A percentile compares a stretch with the other conserved stretches of the same genome.
phyloP scores from a whole-genome alignment of 2,329 filamentous ascomycete genomes.

The Sphaerostilbella broomeana region DNA sequence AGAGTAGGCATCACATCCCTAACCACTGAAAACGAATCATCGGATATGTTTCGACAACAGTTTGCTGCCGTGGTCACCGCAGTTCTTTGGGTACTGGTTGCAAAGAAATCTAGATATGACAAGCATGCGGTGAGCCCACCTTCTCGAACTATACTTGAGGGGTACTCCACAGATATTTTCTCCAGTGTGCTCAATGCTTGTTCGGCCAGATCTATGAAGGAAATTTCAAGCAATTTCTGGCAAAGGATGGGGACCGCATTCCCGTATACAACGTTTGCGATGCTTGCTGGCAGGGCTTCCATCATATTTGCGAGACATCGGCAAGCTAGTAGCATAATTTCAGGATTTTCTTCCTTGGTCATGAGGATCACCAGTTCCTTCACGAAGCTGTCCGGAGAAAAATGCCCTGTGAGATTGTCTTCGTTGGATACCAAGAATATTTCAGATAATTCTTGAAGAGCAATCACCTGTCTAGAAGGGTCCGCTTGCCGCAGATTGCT shows the following conservation, averaged over 20 bases:
- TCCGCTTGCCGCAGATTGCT: conserved; percentile 73
- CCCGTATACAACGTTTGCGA: conserved; percentile 95
- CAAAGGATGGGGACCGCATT: conserved; percentile 91
- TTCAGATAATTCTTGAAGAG: conserved; percentile 87
- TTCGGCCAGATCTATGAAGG: conserved; percentile 95
- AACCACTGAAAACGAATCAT: conserved; percentile 87
- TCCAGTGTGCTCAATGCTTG: conserved; percentile 94
- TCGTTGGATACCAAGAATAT: conserved; percentile 91
- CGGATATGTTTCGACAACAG: conserved; percentile 92
- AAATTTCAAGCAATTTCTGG: conserved; percentile 90
- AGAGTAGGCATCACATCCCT: conserved; percentile 95
- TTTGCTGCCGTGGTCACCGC: conserved; percentile 97
- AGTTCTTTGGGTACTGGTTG: conserved; percentile 91
- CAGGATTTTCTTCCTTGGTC: conserved; percentile 91
- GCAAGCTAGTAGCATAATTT: conserved; percentile 95
- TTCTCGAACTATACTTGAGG: conserved; percentile 88
- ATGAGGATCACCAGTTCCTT: conserved; percentile 90
- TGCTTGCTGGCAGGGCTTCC: conserved; percentile 89
- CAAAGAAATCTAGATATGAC: conserved; percentile 94
- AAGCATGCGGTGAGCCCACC: conserved; percentile 93
- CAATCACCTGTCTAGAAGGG: conserved; percentile 84
- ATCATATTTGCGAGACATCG: conserved; percentile 94
- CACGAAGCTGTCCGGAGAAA: conserved; percentile 88
- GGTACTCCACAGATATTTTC: conserved; percentile 96
- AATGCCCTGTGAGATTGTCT: conserved; percentile 91